Evolutionary conservation across 2,329 filamentous ascomycete species (phyloP), one percentile per base, ranked within the genome.

Genomic region (Paecilomyces niveus): DNA sequence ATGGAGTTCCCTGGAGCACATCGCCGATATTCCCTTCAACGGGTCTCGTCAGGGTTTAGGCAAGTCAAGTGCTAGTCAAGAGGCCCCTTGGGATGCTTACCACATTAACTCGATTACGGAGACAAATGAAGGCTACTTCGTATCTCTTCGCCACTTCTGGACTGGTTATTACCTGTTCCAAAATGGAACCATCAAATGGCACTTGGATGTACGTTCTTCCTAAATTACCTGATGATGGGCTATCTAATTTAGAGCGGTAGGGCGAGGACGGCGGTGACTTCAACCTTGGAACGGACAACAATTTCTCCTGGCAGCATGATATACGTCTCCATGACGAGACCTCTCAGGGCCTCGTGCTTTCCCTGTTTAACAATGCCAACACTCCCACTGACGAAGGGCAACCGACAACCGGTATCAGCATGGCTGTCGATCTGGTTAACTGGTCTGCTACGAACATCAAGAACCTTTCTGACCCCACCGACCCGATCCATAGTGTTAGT

Each of bases 111-210:
- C 71, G 9, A 65, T 74, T 24, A 61, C 68, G 51, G 55, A 63
- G 5, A 64, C 70, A 53, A 62, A 69, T n/a, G 65, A 73, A 2
- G 68, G 71, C 15, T 74, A 71, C 49, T 58, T 74, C 8, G 62
- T 74, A n/a, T 74, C 71, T 21, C 57, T 71, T 24, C 71, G 72
- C n/a, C 70, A 73, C 59, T 68, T 66, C 52, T 74, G 70, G 66
- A 69, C 69, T 6, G 70, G 63, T 1, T 72, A 66, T 50, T 70
- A 70, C 32, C 49, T 74, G 13, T 62, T 68, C 59, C 64, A 65
- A 32, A 65, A 73, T 49, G 70, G 70, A 18, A 62, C 63, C 0
- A 60, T 73, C n/a, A 57, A 62, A 51, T 73, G 70, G 70, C 59
- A 60, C 29, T 50, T 72, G 5, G 64, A 61, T 51, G 67, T 66